Conservation (phyloP, 2,329 filamentous ascomycete genomes). For the Huntiella bhutanensis region DNA sequence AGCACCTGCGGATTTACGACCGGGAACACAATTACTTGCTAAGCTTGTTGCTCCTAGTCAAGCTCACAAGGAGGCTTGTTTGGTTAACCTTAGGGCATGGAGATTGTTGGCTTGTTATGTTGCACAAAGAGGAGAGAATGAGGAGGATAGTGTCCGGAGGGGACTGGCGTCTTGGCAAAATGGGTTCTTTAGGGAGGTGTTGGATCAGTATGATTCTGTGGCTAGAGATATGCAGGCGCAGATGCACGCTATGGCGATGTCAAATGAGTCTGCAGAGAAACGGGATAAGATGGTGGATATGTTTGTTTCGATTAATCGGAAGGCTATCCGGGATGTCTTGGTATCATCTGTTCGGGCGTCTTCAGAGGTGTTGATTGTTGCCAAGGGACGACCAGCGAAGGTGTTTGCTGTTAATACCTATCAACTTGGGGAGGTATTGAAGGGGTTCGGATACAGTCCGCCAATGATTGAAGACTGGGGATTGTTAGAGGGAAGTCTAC, state of each 20-base stretch:
- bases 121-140: conserved; percentile 24
- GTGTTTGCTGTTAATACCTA: conserved; percentile 30
- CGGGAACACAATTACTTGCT: conserved; percentile 34
- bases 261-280: conserved; percentile 23
- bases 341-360: conserved; percentile 29
- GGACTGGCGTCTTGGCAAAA: conserved; percentile 31
- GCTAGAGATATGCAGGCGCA: conserved; percentile 38
- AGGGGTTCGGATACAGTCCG: conserved; percentile 25
- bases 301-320: conserved; percentile 33
- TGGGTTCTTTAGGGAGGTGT: conserved; percentile 35
- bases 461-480: conserved; percentile 27
- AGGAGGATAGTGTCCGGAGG: conserved; percentile 27
- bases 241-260: conserved; percentile 24
- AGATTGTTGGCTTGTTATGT: conserved; percentile 41
- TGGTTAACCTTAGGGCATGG: conserved; percentile 46
- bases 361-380: conserved; percentile 30
- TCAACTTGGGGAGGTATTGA: conserved; percentile 33
- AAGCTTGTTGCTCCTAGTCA: conserved; percentile 37
- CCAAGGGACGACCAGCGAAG: conserved; percentile 26
- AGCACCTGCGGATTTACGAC: conserved; percentile 34
- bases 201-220: conserved; percentile 38
- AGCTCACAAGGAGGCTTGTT: conserved; percentile 47
- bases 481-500: conserved; percentile 25
- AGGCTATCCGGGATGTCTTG: conserved; percentile 33
- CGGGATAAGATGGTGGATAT: conserved; percentile 29